phyloP scores from a whole-genome alignment of 345 rosid genomes.

The Citrus mangshanensis region DNA sequence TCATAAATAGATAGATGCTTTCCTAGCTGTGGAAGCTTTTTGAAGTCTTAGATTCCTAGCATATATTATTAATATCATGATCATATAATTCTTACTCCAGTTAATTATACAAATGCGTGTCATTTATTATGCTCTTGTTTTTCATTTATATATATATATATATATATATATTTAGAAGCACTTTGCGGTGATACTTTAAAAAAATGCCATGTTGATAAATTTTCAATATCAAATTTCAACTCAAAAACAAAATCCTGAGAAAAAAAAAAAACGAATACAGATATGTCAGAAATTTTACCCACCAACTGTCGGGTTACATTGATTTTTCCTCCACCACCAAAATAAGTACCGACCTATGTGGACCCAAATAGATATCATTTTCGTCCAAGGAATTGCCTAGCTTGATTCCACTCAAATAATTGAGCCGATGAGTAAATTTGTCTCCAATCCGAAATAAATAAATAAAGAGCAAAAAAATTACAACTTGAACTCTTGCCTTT shows the following conservation, averaged over 20 bases:
- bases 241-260: neutral
- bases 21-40: neutral
- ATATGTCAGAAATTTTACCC: neutral
- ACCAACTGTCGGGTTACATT: neutral
- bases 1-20: neutral
- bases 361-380: neutral
- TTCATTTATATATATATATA: too few relatives aligned
- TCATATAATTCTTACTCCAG: neutral
- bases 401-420: too few relatives aligned
- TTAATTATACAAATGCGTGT: neutral
- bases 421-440: too few relatives aligned
- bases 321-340: too few relatives aligned
- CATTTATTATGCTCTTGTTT: neutral
- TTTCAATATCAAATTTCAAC: neutral
- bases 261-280: neutral
- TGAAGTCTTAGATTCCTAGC: slow-evolving; percentile 3
- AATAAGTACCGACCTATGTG: too few relatives aligned
- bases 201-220: neutral
- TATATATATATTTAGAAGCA: neutral
- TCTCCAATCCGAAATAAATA: too few relatives aligned
- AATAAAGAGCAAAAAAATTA: too few relatives aligned
- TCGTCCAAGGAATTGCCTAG: too few relatives aligned
- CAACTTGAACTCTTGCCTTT: too few relatives aligned
- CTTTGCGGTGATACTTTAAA: neutral
- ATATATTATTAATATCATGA: neutral